Conservation (phyloP, 2,329 filamentous ascomycete genomes). For the Exophiala alcalophila region DNA sequence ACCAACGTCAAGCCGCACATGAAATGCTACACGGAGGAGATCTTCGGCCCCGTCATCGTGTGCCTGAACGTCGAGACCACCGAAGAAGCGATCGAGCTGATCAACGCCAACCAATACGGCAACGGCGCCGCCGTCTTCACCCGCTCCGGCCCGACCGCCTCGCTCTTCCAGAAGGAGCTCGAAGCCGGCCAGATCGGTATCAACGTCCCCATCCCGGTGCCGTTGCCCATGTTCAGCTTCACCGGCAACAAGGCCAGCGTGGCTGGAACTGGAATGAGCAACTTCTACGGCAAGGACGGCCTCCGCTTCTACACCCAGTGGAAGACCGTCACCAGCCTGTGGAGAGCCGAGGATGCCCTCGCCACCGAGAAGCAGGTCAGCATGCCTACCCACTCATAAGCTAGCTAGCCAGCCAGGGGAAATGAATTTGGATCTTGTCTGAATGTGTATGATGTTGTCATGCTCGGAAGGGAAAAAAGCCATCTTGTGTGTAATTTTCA, state of each 20-base stretch:
- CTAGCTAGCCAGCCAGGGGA: no score
- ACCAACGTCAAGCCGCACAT: constrained; percentile 63
- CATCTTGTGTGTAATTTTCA: no score
- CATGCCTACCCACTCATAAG: constrained; percentile 68
- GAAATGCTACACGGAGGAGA: constrained; percentile 65
- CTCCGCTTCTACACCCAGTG: constrained; percentile 94
- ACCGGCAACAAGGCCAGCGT: constrained; percentile 82
- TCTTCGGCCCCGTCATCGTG: constrained; percentile 65
- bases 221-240: constrained; percentile 62
- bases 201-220: constrained; percentile 65
- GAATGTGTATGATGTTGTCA: no score
- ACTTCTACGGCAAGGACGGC: constrained; percentile 92
- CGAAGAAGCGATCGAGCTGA: constrained; percentile 61
- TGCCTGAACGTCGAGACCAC: constrained; percentile 59
- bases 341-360: constrained; percentile 81
- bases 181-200: constrained; percentile 66
- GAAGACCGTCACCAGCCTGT: constrained; percentile 94
- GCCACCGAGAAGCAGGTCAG: constrained; percentile 79
- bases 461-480: no score
- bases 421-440: no score
- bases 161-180: constrained; percentile 62
- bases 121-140: constrained; percentile 64
- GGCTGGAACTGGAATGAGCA: constrained; percentile 85
- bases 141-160: constrained; percentile 58
- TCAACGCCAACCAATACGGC: constrained; percentile 66